phyloP scores from a whole-genome alignment of 805 yeast species.

The Hanseniaspora osmophila region DNA sequence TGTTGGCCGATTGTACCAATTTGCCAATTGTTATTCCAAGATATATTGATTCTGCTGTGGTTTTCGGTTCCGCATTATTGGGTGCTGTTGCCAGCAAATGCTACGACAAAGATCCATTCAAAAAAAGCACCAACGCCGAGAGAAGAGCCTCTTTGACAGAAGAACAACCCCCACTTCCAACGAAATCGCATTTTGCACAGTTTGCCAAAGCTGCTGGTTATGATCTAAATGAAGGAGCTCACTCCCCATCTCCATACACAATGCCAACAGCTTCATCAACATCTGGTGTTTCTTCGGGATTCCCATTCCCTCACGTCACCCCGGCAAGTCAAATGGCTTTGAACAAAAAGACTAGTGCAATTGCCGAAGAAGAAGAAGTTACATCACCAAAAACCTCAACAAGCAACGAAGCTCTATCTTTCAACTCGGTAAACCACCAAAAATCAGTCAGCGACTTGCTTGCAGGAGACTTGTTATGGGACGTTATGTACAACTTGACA shows the following conservation, averaged over 20 bases:
- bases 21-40: conserved; percentile 84
- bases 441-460: conserved; percentile 19
- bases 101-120: conserved; percentile 21
- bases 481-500: conserved; percentile 69
- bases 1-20: conserved; percentile 86
- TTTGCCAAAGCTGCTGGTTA: conserved; percentile 5
- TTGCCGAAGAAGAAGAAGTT: no score
- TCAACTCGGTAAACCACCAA: conserved; percentile 41
- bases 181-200: conserved; percentile 3
- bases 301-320: conserved; percentile 35
- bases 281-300: conserved; percentile 12
- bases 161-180: conserved; percentile 5
- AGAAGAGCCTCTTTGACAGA: conserved; percentile 11
- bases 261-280: conserved; percentile 62
- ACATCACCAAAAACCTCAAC: not conserved
- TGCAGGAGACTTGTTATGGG: conserved; percentile 64
- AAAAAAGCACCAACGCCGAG: conserved; percentile 5
- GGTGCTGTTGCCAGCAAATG: conserved; percentile 89
- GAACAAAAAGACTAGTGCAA: no score
- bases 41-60: conserved; percentile 94
- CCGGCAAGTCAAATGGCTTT: no score
- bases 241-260: conserved; percentile 52
- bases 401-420: conserved; percentile 35
- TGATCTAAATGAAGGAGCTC: conserved; percentile 2
- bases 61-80: conserved; percentile 84